Evolutionary conservation across 352 stramenopile species (phyloP), one percentile per base, ranked within the genome.

Genomic region (Peronospora farinosa): DNA sequence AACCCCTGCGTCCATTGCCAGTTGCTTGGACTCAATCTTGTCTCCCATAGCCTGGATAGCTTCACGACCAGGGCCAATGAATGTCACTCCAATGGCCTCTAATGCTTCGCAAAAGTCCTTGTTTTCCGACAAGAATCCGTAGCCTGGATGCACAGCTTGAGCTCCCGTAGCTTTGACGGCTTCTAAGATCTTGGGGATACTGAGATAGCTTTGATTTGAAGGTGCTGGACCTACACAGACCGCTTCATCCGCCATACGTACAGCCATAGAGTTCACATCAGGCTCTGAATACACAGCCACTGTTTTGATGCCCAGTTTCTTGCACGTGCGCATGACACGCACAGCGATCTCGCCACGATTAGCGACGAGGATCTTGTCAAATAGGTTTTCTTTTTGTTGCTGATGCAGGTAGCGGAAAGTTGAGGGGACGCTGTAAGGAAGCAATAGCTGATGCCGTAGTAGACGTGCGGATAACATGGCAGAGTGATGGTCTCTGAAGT

Each of bases 121-220:
- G 69, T 98, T 98, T 71, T 98, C 93, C 27, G 67, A 92, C n/a
- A 98, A 52, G 51, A 98, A 98, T 35, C 93, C 94, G 63, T 98
- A 97, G 41, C 90, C 93, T 7, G 95, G 95, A 62, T 98, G 95
- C 30, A 98, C 86, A 1, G 84, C 89, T 50, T 98, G 77, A 5
- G 90, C 86, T 25, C 89, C 88, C 0, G 91, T 97, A 40, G 74
- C 39, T 35, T 88, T 63, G 45, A 96, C 86, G 6, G 88, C 89
- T 17, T 78, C 60, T 7, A 97, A 56, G 53, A 98, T 95, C 52
- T 90, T 88, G 27, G 88, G 63, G 35, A 96, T 92, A 59, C 95
- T 88, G 31, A 98, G 62, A 61, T 98, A 98, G 52, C 69, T 92
- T 52, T 95, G 51, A 9, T 45, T 65, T 2, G 86, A 95, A 5